Evolutionary conservation across 129 eudicot genomes (phyloP).

Genomic region (Centaurea solstitialis): DNA sequence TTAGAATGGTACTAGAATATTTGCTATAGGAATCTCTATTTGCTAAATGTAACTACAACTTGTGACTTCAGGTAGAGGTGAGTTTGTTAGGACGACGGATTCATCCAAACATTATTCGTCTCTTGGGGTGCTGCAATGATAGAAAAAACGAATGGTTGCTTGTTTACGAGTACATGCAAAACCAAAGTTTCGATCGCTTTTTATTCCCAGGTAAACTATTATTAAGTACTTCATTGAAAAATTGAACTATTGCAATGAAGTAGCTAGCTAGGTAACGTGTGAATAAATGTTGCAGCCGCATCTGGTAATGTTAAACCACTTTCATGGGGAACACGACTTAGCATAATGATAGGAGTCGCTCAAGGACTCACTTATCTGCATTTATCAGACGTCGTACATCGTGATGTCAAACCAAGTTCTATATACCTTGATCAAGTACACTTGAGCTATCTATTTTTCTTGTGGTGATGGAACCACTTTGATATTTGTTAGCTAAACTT

Average conservation of each 20-base stretch:
- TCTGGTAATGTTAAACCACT: conserved; percentile 7
- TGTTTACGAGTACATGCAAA: conserved; percentile 25
- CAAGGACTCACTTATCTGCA: conserved; percentile 26
- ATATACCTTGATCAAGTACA: neutral
- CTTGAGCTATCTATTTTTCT: neutral
- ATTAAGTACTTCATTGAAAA: neutral
- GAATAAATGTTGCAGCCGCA: conserved; percentile 6
- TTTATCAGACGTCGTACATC: neutral
- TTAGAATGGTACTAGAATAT: too few relatives aligned
- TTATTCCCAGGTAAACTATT: conserved; percentile 8
- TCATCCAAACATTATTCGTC: conserved; percentile 25
- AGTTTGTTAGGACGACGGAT: neutral
- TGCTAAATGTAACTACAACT: neutral
- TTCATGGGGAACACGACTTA: conserved; percentile 26
- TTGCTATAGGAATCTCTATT: too few relatives aligned
- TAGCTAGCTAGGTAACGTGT: neutral
- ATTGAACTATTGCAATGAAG: neutral
- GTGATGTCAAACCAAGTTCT: neutral
- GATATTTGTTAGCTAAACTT: neutral
- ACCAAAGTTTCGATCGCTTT: neutral
- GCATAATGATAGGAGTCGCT: conserved; percentile 23
- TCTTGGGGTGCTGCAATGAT: conserved; percentile 20
- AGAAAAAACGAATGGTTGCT: neutral
- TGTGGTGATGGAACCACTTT: neutral
- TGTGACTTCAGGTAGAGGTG: conserved; percentile 22